Conservation (phyloP, 192 early-diverging fungal species). For the Entophlyctis luteolus region DNA sequence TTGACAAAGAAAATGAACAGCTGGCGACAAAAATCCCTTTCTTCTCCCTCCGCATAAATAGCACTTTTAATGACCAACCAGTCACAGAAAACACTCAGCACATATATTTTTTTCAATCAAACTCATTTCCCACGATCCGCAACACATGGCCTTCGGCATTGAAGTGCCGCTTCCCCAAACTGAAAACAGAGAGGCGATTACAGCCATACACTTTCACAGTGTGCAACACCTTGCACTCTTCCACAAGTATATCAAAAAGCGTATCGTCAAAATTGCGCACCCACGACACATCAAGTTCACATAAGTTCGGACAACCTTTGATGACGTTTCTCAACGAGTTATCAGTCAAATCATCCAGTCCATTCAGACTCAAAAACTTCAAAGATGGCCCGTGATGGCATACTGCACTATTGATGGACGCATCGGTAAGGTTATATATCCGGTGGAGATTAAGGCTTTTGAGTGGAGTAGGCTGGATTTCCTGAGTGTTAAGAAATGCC, state of each 20-base stretch:
- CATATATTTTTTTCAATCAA: too few species aligned
- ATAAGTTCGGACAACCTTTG: conserved; percentile 33
- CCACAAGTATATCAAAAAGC: conserved; percentile 58
- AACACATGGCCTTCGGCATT: conserved; percentile 34
- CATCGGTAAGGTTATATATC: conserved; percentile 64
- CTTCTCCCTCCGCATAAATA: too few species aligned
- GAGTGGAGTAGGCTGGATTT: conserved; percentile 37
- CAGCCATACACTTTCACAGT: conserved; percentile 72
- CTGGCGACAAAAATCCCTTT: too few species aligned
- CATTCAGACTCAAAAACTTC: conserved; percentile 59
- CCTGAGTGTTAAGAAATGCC: conserved; percentile 42
- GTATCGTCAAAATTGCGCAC: conserved; percentile 71
- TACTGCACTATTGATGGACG: conserved; percentile 51
- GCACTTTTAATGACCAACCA: too few species aligned
- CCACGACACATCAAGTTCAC: conserved; percentile 68
- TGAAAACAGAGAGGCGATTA: conserved; percentile 52
- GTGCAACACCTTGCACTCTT: conserved; percentile 43
- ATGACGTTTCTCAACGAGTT: conserved; percentile 50
- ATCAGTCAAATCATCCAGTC: conserved; percentile 63
- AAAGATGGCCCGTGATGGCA: conserved; percentile 59
- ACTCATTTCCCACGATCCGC: conserved; percentile 44
- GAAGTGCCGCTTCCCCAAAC: conserved; percentile 12
- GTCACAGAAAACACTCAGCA: too few species aligned
- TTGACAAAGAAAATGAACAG: too few species aligned
- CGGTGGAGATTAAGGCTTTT: conserved; percentile 56